A percentile compares a stretch with the other conserved stretches of the same genome.
phyloP scores from a whole-genome alignment of 148 eudicot genomes.

The Persicaria tinctoria region DNA sequence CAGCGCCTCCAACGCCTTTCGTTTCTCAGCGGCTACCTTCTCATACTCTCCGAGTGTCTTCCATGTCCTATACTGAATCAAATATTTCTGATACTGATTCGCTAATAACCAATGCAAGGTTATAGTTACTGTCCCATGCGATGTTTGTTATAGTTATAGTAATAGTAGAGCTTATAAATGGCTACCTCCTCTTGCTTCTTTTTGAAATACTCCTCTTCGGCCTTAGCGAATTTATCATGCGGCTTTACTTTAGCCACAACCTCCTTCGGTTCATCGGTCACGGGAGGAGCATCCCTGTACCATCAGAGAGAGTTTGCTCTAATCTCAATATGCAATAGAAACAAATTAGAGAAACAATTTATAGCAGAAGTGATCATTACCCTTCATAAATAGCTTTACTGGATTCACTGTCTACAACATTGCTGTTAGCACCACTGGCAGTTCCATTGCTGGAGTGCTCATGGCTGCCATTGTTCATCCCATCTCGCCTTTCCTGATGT shows the following conservation, averaged over 20 bases:
- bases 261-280: slow-evolving; percentile 13
- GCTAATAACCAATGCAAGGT: not conserved
- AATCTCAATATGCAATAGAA: not conserved
- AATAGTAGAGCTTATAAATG: not conserved
- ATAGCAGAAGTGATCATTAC: not conserved
- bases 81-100: not conserved
- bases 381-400: not conserved
- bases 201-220: slow-evolving; percentile 16
- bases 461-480: not conserved
- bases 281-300: slow-evolving; percentile 19
- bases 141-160: slow-evolving; percentile 3
- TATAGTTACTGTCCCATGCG: not conserved
- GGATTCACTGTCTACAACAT: not conserved
- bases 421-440: not conserved
- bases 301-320: not conserved
- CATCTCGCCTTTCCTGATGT: not conserved
- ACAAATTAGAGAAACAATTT: not conserved
- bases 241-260: slow-evolving; percentile 8
- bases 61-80: slow-evolving; percentile 12
- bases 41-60: slow-evolving; percentile 39
- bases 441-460: not conserved
- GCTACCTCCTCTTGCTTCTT: slow-evolving; percentile 13
- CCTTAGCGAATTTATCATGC: slow-evolving; percentile 12
- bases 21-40: slow-evolving; percentile 21
- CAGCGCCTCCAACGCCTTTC: slow-evolving; percentile 20